phyloP scores from a whole-genome alignment of 768 basidiomycete genomes.

The Lactarius quietus region DNA sequence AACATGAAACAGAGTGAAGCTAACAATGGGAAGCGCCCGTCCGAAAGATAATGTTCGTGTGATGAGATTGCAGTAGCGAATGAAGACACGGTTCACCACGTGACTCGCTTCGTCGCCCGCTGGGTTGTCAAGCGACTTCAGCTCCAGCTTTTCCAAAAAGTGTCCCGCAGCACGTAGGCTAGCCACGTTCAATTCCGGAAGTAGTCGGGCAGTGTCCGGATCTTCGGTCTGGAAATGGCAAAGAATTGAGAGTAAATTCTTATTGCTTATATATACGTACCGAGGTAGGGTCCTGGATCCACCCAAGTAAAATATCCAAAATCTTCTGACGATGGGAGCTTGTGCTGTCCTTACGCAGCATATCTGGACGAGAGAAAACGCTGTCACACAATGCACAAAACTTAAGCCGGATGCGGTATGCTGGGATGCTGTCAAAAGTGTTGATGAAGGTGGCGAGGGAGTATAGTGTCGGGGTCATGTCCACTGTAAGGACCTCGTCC shows the following conservation, averaged over 20 bases:
- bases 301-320: constrained; percentile 73
- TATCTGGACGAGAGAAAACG: constrained; percentile 58
- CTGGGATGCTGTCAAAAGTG: constrained; percentile 50
- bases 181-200: constrained; percentile 67
- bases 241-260: background rate
- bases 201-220: constrained; percentile 37
- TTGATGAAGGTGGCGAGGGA: constrained; percentile 63
- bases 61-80: constrained; percentile 67
- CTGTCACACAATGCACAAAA: constrained; percentile 72
- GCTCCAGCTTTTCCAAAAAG: constrained; percentile 68
- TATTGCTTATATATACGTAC: constrained; percentile 39
- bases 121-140: constrained; percentile 54
- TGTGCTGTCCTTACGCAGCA: constrained; percentile 61
- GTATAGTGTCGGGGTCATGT: constrained; percentile 37
- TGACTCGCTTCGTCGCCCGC: constrained; percentile 64
- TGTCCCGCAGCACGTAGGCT: constrained; percentile 73
- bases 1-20: background rate
- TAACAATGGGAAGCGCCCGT: constrained; percentile 41
- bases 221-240: constrained; percentile 33
- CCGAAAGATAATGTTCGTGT: constrained; percentile 56
- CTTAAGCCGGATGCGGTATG: constrained; percentile 66
- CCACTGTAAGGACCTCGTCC: constrained; percentile 52
- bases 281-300: constrained; percentile 56
- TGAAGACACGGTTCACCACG: constrained; percentile 73
- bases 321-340: constrained; percentile 62